phyloP scores from a whole-genome alignment of 1,284 basidiomycete species.

The Meira miltonrushii region DNA sequence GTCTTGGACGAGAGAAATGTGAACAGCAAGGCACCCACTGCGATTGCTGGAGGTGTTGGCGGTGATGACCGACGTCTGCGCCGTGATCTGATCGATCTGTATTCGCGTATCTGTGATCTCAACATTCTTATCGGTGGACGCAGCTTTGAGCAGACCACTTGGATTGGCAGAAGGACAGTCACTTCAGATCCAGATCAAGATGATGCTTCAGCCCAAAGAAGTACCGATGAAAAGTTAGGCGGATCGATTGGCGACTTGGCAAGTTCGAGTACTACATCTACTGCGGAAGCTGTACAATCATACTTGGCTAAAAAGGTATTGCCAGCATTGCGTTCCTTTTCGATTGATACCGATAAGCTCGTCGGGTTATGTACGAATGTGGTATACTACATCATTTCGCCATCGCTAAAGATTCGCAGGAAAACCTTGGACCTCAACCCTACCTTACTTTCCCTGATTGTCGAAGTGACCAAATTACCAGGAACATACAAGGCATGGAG shows the following conservation, averaged over 20 bases:
- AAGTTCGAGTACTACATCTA: neutral
- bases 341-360: constrained; percentile 80
- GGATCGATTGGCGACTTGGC: neutral
- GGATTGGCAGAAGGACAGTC: constrained; percentile 4
- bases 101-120: constrained; percentile 76
- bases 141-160: constrained; percentile 59
- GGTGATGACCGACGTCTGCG: constrained; percentile 74
- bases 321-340: constrained; percentile 71
- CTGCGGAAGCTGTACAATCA: constrained; percentile 59
- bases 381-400: constrained; percentile 76
- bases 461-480: constrained; percentile 72
- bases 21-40: neutral
- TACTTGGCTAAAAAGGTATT: constrained; percentile 70
- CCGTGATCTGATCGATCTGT: constrained; percentile 89
- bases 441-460: constrained; percentile 61
- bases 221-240: neutral
- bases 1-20: constrained; percentile 57
- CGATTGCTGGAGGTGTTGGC: neutral
- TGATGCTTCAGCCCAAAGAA: neutral
- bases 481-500: constrained; percentile 80
- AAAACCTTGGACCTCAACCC: constrained; percentile 52
- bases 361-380: constrained; percentile 72
- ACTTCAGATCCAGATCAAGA: neutral
- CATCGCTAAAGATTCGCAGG: constrained; percentile 61
- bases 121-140: constrained; percentile 70